Conservation (phyloP, 73 alveolate species). For the Diophrys appendiculata region DNA sequence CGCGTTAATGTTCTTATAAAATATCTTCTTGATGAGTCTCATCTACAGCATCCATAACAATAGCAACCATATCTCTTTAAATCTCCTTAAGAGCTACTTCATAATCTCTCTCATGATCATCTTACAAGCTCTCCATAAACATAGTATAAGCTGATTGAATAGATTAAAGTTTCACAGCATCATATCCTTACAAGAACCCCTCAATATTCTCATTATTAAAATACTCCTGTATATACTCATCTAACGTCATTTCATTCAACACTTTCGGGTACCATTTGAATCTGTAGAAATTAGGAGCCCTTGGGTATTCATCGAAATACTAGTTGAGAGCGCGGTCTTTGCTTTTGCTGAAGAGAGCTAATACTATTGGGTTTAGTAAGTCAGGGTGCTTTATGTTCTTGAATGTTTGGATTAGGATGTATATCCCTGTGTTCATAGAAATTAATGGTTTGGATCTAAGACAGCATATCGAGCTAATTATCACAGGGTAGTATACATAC, state of each 20-base stretch:
- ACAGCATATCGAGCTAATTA: conserved; percentile 31
- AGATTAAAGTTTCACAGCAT: too few relatives aligned
- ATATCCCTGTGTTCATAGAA: conserved; percentile 39
- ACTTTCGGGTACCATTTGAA: not conserved
- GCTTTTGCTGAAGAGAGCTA: not conserved
- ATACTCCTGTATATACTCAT: not conserved
- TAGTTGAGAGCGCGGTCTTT: not conserved
- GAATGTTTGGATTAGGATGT: conserved; percentile 52
- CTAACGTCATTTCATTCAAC: not conserved
- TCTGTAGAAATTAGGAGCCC: not conserved
- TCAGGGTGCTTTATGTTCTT: conserved; percentile 22
- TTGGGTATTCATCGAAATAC: conserved; percentile 9
- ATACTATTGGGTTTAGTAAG: not conserved
- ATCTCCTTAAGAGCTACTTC: not conserved
- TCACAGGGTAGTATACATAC: conserved; percentile 52
- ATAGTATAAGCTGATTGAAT: not conserved
- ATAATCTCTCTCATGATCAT: conserved; percentile 11
- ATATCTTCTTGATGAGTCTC: not conserved
- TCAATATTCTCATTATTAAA: not conserved
- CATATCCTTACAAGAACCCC: not conserved
- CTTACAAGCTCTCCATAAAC: conserved; percentile 2
- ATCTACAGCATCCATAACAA: not conserved
- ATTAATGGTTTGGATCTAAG: conserved; percentile 35
- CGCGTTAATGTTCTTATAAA: not conserved
- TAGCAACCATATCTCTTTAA: not conserved